Evolutionary conservation across 768 basidiomycete genomes (phyloP), one percentile per base, ranked within the genome.

Genomic region (Termitomyces sp.): DNA sequence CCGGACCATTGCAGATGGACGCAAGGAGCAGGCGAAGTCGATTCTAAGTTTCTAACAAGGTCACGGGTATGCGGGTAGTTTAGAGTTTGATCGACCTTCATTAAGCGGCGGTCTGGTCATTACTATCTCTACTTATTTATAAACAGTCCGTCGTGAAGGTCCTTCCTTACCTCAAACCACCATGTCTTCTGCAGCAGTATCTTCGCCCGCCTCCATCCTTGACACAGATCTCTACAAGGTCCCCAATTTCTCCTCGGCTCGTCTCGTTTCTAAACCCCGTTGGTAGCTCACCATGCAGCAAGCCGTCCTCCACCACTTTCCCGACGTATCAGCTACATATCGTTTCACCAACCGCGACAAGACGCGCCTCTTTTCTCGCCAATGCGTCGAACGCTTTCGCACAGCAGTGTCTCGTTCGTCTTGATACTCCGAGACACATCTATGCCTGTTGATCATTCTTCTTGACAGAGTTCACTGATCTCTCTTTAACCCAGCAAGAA

Each of bases 141-240:
- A 41, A n/a, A 39, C 37, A 22, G 18, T 52, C 26, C 37, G 14
- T 52, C 20, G 12, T n/a, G 2, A 42, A n/a, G 24, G 6, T 29
- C 37, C 41, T 26, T 46, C 14, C 43, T 57, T 46, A 52, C 37
- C 34, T 20, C 20, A n/a, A 41, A 47, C 67, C 65, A 68, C 59
- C 59, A 78, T 78, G 77, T 70, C 78, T 73, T 70, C 78, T 61
- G 68, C 69, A 26, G 46, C 68, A 22, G 52, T 43, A 24, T 59
- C 67, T 32, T 53, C 69, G 34, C 67, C 68, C 7, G 46, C 74
- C 18, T 94, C 92, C 16, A 76, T 98, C 52, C 79, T 98, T 46
- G 96, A 98, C 70, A 94, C 94, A 0, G 96, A 98, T 71, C 73
- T 96, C 31, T 98, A 98, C 83, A 98, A 96, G 82, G 93, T 87